Base-by-base conservation (phyloP, 306 rosid species). In the Glycine tomentella region DNA sequence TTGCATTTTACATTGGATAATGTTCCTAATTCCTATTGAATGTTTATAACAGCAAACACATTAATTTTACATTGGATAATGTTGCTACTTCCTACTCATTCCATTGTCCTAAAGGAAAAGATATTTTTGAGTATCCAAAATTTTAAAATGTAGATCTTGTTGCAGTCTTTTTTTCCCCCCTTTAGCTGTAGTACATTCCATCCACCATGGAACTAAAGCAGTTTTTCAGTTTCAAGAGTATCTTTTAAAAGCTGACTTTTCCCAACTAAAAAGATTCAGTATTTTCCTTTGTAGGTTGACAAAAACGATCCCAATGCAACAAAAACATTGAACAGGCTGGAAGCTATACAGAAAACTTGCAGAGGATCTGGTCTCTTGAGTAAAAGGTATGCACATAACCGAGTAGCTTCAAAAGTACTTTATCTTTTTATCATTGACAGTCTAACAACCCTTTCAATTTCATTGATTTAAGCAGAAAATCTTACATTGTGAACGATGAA, bases 271-370 rank as follows among this genome's bases (percentile, higher is more conserved):
- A 63, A n/a, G 20, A 13, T 81, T 25, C 63, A 3, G 9, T 74
- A 38, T 78, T 62, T 83, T 82, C 74, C 73, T 4, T 74, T 86
- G 38, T 78, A 95, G 99, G 96, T 95, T 80, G 89, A 91, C 93
- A 85, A 72, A 82, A 85, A 87, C 77, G 98, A 95, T 77, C 99
- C 94, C 67, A 89, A 90, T 88, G 97, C 97, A 45, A 74, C 92
- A 75, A 95, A 90, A 89, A 87, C 98, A 25, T 75, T 92, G 88
- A 90, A 83, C 87, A 88, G 99, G 87, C 82, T 95, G 70, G 96
- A 85, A 83, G 86, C 85, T 14, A 86, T 91, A 85, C 97, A 90
- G 89, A 89, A 87, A 80, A 74, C 85, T 75, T 95, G 99, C 90
- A 82, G 90, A 88, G 88, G 89, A 69, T 93, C 99, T 52, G 97